phyloP scores from a whole-genome alignment of 2,329 filamentous ascomycete genomes.

The Aspergillus fischeri region DNA sequence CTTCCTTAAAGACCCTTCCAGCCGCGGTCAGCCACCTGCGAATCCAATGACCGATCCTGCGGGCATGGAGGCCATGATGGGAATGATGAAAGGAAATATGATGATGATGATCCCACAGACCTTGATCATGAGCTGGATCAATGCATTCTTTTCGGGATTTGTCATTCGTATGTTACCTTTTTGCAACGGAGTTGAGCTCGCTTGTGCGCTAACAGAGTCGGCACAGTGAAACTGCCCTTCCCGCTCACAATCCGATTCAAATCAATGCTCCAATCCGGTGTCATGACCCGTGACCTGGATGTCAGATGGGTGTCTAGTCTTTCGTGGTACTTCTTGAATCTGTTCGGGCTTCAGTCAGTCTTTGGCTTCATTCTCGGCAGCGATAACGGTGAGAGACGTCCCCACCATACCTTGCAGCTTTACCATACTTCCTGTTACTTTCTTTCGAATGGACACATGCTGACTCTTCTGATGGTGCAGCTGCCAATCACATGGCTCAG shows the following conservation, averaged over 20 bases:
- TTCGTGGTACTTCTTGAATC: slow-evolving; percentile 97
- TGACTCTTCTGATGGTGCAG: slow-evolving; percentile 43
- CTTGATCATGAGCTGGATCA: slow-evolving; percentile 99
- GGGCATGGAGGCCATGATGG: slow-evolving; percentile 99
- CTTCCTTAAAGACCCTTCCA: slow-evolving; percentile 85
- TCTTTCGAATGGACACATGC: neutral
- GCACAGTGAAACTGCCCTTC: slow-evolving; percentile 86
- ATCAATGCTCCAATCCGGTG: slow-evolving; percentile 96
- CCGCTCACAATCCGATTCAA: slow-evolving; percentile 98
- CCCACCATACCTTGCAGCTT: neutral
- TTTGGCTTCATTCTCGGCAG: slow-evolving; percentile 96
- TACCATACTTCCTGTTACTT: neutral
- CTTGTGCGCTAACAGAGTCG: slow-evolving; percentile 5
- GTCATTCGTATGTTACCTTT: slow-evolving; percentile 71
- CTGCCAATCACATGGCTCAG: slow-evolving; percentile 85
- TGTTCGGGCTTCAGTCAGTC: slow-evolving; percentile 93
- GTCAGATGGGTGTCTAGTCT: slow-evolving; percentile 98
- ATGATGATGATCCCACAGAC: slow-evolving; percentile 99
- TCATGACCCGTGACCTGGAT: slow-evolving; percentile 92
- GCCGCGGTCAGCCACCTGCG: slow-evolving; percentile 76
- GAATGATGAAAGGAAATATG: slow-evolving; percentile 99
- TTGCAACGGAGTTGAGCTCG: neutral
- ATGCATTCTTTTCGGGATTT: slow-evolving; percentile 97
- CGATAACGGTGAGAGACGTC: slow-evolving; percentile 72
- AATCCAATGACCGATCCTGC: slow-evolving; percentile 95